Evolutionary conservation across 345 rosid genomes (phyloP), one percentile per base, ranked within the genome.

Genomic region (Lepidium didymum): DNA sequence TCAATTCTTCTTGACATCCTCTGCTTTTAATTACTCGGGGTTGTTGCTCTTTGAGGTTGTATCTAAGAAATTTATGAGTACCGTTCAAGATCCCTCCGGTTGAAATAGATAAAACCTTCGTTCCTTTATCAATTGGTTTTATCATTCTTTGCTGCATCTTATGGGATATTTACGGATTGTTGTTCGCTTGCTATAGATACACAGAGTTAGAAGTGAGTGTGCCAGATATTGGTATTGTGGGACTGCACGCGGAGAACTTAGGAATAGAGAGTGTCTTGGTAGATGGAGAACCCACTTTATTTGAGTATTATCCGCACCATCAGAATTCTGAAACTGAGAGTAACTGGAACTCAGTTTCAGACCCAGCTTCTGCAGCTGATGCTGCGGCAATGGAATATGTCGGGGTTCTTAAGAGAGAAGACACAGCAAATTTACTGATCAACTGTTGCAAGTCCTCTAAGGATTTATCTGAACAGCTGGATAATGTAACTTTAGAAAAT

Each of bases 201-300:
- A 88, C 99, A 10, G 92, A 94, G 82, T 79, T 94, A 70, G 97
- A 94, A 78, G 90, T 94, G 43, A 81, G 65, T 21, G 99, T 94
- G 14, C 99, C 99, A 19, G 97, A 94, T 67, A 91, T 94, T 2
- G 99, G 97, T 9, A 77, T 94, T 12, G 96, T 87, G 18, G 99
- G 96, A 29, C 77, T 94, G 64, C 87, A 87, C 43, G 97, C 97
- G 34, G 97, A 94, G 86, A 91, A 94, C 67, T 82, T 94, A 73
- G 99, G 85, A 34, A 91, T 94, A 0, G 90, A 85, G 80, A 80
- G 79, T 80, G 99, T 94, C 13, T 78, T 82, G 67, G 97, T 91
- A 7, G 99, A 94, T 56, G 99, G 99, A 10, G 97, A 94, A 74
- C 77, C 84, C 21, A 79, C 99, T 10, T 96, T 86, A 57, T 94